Percentiles rank a stretch among this genome's conserved stretches.
These are phyloP conservation scores for Xylariaceae sp. DNA, from an alignment of 2,329 filamentous ascomycete genomes.

Conservation along the genomic window DNA sequence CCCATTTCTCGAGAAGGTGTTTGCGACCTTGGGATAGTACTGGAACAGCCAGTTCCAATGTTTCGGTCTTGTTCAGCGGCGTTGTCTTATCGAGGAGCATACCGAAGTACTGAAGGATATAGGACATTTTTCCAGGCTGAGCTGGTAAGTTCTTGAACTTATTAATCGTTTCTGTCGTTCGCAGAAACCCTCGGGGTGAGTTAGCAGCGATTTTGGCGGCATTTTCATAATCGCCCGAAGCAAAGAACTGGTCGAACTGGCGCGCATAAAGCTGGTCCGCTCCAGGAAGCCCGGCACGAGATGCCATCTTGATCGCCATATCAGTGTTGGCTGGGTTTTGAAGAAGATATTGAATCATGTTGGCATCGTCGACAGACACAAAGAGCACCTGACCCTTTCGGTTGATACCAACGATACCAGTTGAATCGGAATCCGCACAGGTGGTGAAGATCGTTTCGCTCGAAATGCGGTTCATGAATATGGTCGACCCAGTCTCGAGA, in stretches of 20 bases:
- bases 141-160: constrained; percentile 84
- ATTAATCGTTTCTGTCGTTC: constrained; percentile 91
- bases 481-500: constrained; percentile 87
- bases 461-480: constrained; percentile 99
- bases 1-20: constrained; percentile 95
- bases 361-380: constrained; percentile 87
- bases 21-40: constrained; percentile 92
- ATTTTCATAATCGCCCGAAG: constrained; percentile 72
- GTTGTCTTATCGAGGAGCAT: constrained; percentile 92
- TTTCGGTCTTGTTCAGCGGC: constrained; percentile 83
- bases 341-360: constrained; percentile 87
- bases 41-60: constrained; percentile 84
- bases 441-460: constrained; percentile 99
- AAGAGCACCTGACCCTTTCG: constrained; percentile 95
- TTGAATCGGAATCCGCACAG: constrained; percentile 72
- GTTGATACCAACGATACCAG: constrained; percentile 91
- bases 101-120: constrained; percentile 95
- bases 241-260: constrained; percentile 85
- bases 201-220: constrained; percentile 95
- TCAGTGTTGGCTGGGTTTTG: constrained; percentile 93
- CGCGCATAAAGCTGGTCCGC: constrained; percentile 89
- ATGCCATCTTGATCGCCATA: constrained; percentile 93
- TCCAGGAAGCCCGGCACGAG: constrained; percentile 85
- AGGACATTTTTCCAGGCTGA: constrained; percentile 79
- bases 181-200: constrained; percentile 90